phyloP scores from a whole-genome alignment of 257 asterid genomes.

The Capsicum chinense region DNA sequence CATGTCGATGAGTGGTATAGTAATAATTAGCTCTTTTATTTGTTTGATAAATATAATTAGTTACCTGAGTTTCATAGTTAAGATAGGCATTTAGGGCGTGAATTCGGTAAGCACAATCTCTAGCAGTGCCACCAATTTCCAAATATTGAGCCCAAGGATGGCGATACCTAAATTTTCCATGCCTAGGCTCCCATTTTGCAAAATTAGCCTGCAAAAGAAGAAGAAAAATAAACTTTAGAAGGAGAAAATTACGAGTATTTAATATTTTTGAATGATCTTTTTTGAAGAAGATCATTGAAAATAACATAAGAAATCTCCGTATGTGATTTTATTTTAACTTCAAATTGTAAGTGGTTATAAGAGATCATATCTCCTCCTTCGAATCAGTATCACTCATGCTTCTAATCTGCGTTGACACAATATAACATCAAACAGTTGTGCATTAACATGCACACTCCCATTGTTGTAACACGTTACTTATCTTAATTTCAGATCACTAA shows the following conservation, averaged over 20 bases:
- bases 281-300: too few species aligned
- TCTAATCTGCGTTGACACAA: too few species aligned
- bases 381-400: too few species aligned
- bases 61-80: slow-evolving; percentile 53
- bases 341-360: too few species aligned
- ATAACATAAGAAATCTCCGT: too few species aligned
- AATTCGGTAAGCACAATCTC: slow-evolving; percentile 63
- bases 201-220: slow-evolving; percentile 52
- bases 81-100: slow-evolving; percentile 56
- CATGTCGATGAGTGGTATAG: not conserved
- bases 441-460: too few species aligned
- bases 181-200: slow-evolving; percentile 81
- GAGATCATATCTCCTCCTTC: too few species aligned
- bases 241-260: not conserved
- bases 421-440: too few species aligned
- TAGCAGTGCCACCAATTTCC: slow-evolving; percentile 51
- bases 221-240: not conserved
- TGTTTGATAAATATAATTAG: not conserved
- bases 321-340: too few species aligned
- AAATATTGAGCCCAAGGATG: slow-evolving; percentile 78
- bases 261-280: not conserved
- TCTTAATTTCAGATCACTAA: not conserved
- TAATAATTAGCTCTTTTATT: not conserved
- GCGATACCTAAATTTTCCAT: slow-evolving; percentile 59
- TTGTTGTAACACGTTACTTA: not conserved